Evolutionary conservation across 78 protist genomes (phyloP), one percentile per base, ranked within the genome.

Genomic region (Andalucia godoyi): DNA sequence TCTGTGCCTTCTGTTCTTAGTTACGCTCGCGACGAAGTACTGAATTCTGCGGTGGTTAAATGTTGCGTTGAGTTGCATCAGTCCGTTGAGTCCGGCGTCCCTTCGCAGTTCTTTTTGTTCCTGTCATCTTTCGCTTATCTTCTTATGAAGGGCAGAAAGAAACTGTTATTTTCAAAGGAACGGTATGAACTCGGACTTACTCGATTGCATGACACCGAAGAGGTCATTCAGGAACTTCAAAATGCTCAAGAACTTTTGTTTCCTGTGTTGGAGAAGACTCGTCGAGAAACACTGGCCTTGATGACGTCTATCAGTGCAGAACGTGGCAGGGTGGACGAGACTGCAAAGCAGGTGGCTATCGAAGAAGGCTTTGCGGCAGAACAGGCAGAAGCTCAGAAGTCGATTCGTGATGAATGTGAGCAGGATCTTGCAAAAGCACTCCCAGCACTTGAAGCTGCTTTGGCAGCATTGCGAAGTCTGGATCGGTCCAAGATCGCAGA

Each of bases 101-200:
- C 89, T 27, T 69, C 92, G 25, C 41, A 68, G 17, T 80, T 81
- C 73, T 62, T 85, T 40, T 75, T 82, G 67, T 60, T 83, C 29
- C 52, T 90, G 61, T 46, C 29, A 36, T 67, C 84, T 8, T 83
- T 67, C 80, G 51, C 49, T 46, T 2, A 23, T 8, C 32, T 85
- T 32, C 57, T 77, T 8, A 18, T 8, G 2, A 1, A 17, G 9
- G 54, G 49, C 66, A 45, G 76, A 0, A 1, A 17, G 5, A 76
- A 59, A 45, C 49, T 80, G 4, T 18, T 17, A 10, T 0, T 4
- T n/a, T 27, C 15, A 12, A 42, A 61, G 54, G 9, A 17, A 15
- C 50, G 85, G 8, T 83, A 71, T 64, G 79, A 67, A 39, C 32
- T 27, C 41, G 95, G 95, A 1, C 66, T 85, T 2, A 70, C 39